Base-by-base conservation (phyloP, 768 basidiomycete species). In the Psilocybe tampanensis region DNA sequence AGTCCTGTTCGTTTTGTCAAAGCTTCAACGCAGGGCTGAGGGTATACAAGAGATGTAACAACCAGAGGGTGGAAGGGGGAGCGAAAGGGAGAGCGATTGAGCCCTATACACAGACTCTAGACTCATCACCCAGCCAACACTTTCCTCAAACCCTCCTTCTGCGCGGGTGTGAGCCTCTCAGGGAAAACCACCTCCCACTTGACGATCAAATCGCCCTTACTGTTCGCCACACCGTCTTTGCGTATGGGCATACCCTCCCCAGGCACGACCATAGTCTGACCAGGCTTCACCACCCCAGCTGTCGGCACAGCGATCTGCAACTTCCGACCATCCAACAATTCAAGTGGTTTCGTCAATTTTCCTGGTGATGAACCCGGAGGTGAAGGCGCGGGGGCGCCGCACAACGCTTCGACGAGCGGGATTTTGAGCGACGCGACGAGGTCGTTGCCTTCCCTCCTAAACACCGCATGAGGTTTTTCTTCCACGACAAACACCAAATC, bases 401-500 rank as follows among this genome's bases (percentile, higher is more conserved):
- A 72, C 19, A 98, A 75, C 1, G 95, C 95, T 29, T 97, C 93
- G 21, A 94, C 85, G 1, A 98, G 82, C 12, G 93, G 80, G 52
- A 98, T 74, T 60, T 80, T 76, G 41, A 90, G 54, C 18, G 69
- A 77, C 56, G 81, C 80, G 43, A 82, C 67, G 44, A 98, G 82
- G 69, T 97, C 87, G 73, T 96, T 90, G 29, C 89, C 93, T 8
- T 90, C 86, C 21, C 95, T 82, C 56, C 76, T 81, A 72, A 92
- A 97, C 17, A 78, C 70, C 0, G 80, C 71, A 71, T 98, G 92
- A 8, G 89, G 87, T 73, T 96, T 98, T 74, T 98, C 94, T 71
- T 97, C 95, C n/a, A 97, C 85, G 45, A 96, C 85, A 68, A 99
- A 98, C 29, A 95, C 95, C n/a, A 99, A 81, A 69, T 95, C 93